Base-by-base conservation (phyloP, 495 filamentous ascomycete species). In the Parathielavia appendiculata region DNA sequence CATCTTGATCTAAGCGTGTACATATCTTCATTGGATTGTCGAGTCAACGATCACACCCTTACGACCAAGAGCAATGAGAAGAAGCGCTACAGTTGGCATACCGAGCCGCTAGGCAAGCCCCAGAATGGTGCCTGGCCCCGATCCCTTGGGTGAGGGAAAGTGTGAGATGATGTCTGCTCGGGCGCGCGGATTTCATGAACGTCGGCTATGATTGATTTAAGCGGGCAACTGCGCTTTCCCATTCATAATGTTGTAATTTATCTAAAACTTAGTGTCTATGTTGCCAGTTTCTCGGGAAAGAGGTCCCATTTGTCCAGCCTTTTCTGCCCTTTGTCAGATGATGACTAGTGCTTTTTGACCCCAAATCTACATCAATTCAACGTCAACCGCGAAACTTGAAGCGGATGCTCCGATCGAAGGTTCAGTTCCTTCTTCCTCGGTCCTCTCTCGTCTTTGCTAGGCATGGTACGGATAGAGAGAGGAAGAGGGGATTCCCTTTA, bases 171-270 rank as follows among this genome's bases (percentile, higher is more conserved):
- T 41, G 8, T 47, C 19, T 56, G 19, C 16, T 50, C 22, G 14
- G 54, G 20, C 47, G 47, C 23, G 34, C 26, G 35, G 16, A 2
- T 49, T 57, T 51, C 10, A 57, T 57, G 55, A n/a, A 57, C 20
- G 55, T 51, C 38, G 55, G 35, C 36, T 51, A 48, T 34, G 44
- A 49, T 51, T 40, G 44, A 57, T 46, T 57, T 49, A 35, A 40
- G 45, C 47, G 38, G 26, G 36, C 40, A 20, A 13, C 17, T 57
- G 38, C 47, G 38, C 47, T 41, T n/a, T 57, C 55, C 55, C 36
- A 57, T 57, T 57, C 55, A 51, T 57, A 57, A 57, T 57, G 46
- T 57, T 57, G 46, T 51, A 57, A 51, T 51, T 57, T 44, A 57
- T 48, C 36, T 17, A 54, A 44, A 45, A 1, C 36, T 34, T 54